Base-by-base conservation (phyloP, 768 basidiomycete genomes). In the Sarcodon sp. region DNA sequence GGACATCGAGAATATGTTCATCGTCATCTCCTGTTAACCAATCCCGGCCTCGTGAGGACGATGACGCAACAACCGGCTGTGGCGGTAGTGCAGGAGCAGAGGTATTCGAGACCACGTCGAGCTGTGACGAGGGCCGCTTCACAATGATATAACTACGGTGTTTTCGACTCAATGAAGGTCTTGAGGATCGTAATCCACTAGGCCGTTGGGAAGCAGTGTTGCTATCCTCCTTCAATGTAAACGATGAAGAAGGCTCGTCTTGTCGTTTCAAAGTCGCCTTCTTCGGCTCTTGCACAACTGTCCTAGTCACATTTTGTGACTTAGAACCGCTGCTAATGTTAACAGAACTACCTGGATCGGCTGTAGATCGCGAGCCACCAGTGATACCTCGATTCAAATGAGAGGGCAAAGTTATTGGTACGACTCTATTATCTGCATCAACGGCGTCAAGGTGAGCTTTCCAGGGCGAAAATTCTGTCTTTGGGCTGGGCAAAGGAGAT, bases 1-100 rank as follows among this genome's bases (percentile, higher is more conserved):
- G 49, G 45, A 41, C 27, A 41, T 38, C 45, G 35, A 21, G 49
- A 27, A 27, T 27, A 31, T 54, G 51, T 37, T 69, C 64, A 39
- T 73, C 69, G 48, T 78, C 75, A 47, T 75, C 73, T 7, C 87
- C 87, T 13, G 87, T 87, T 33, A 90, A 64, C 86, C 87, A 87
- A 57, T 88, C 85, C 53, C 65, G 69, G 43, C 67, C 58, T 59
- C 64, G 2, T 56, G 47, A 54, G 54, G 64, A 45, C 44, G 59
- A 33, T 55, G 56, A 16, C 50, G 50, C n/a, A 50, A 49, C 33
- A 52, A 55, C 18, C 61, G 59, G 61, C n/a, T 55, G 54, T 3
- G 60, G 45, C 7, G 57, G 53, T 0, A 51, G 49, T 4, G 57
- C 49, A 6, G 55, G 46, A 0, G 35, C 9, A 13, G 39, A 41